Percentiles rank a stretch among this genome's conserved stretches.
Evolutionary conservation across 202 grass and related monocot species (phyloP).

Genomic region (Saccharum hybrid): DNA sequence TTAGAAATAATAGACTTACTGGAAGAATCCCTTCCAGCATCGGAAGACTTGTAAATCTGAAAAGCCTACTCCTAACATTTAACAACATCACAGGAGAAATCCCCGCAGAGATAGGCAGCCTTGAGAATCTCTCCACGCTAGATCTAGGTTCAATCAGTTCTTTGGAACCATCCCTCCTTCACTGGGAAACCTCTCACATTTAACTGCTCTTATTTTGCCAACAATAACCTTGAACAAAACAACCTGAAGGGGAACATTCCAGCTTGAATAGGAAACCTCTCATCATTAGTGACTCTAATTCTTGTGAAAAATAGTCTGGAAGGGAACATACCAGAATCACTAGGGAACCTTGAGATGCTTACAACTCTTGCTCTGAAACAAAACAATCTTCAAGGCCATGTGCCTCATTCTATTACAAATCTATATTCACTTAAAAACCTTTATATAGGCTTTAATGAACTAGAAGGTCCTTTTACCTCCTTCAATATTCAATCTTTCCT

Average conservation of each 20-base stretch:
- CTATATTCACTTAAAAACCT: neutral
- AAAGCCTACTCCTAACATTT: neutral
- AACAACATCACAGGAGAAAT: constrained; percentile 47
- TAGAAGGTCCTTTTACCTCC: constrained; percentile 41
- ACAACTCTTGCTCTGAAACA: neutral
- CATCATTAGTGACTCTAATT: constrained; percentile 34
- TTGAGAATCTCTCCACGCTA: neutral
- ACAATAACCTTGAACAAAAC: constrained; percentile 45
- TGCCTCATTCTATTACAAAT: constrained; percentile 34
- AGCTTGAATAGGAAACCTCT: constrained; percentile 47
- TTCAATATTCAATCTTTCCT: constrained; percentile 55
- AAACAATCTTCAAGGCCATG: constrained; percentile 38
- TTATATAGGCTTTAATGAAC: constrained; percentile 8
- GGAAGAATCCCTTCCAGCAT: constrained; percentile 36
- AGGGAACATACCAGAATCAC: constrained; percentile 45
- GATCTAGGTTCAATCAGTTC: constrained; percentile 27
- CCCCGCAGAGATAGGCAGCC: constrained; percentile 37
- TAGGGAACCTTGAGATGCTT: constrained; percentile 43
- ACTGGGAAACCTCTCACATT: constrained; percentile 33
- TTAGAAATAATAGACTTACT: constrained; percentile 32
- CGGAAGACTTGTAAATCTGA: neutral
- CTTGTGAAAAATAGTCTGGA: constrained; percentile 48
- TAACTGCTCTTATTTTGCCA: constrained; percentile 34
- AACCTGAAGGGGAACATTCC: constrained; percentile 42
- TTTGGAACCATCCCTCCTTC: constrained; percentile 17